Evolutionary conservation across 2,329 filamentous ascomycete species (phyloP), one percentile per base, ranked within the genome.

Genomic region (Xylaria sp.): DNA sequence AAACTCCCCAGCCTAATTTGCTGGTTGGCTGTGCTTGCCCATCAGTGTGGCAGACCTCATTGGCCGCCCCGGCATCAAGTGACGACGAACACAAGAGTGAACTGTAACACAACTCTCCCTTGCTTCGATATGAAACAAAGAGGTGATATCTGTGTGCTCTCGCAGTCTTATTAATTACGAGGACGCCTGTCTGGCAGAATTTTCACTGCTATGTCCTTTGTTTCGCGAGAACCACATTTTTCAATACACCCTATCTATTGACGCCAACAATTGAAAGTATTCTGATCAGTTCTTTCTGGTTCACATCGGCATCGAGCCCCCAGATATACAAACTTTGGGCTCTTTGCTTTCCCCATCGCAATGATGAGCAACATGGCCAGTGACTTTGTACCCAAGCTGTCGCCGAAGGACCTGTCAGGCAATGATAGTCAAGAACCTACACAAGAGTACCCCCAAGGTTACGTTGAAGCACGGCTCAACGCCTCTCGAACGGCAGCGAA

Each of bases 71-170:
- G 25, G 6, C 12, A 20, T n/a, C 31, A 13, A 28, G 31, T 28
- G 28, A n/a, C 3, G 6, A 20, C n/a, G 51, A 3, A 5, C 33
- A 36, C 12, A 33, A n/a, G 10, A n/a, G 51, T 3, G 6, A 33
- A 9, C 31, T 48, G 54, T 64, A 13, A n/a, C 49, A 58, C 8
- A 15, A 4, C 13, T 52, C 18, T 64, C 54, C 62, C 62, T 64
- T 58, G 20, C 46, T 43, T 52, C 12, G 7, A 23, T 31, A 48
- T 28, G 28, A 8, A 4, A 33, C 15, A n/a, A n/a, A n/a, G 6
- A 18, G 7, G 15, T n/a, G 7, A 48, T n/a, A 23, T 20, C 54
- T 41, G 23, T 59, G 18, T 1, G 15, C 52, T 20, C 10, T 12
- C 5, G 5, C 10, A 18, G n/a, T 8, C n/a, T 1, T 13, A 28